Percentiles rank a stretch among this genome's conserved stretches.
phyloP scores from a whole-genome alignment of 2,329 filamentous ascomycete genomes.

The Akanthomyces lecanii region DNA sequence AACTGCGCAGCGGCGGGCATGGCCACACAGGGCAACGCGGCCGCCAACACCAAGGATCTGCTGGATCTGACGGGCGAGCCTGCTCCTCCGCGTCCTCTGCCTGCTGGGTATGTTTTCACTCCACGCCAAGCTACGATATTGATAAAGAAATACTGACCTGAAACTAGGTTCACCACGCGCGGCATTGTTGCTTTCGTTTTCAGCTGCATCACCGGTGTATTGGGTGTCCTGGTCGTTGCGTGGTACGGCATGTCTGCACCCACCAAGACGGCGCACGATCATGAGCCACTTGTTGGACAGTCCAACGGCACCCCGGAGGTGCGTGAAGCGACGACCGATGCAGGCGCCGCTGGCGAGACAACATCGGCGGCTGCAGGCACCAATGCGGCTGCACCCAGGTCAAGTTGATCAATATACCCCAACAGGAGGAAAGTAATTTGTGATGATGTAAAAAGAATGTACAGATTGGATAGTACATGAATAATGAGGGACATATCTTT shows the following conservation, averaged over 20 bases:
- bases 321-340: neutral
- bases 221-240: constrained; percentile 63
- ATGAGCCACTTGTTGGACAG: neutral
- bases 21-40: constrained; percentile 65
- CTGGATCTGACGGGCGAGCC: constrained; percentile 62
- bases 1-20: constrained; percentile 52
- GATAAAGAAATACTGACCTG: constrained; percentile 9
- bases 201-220: constrained; percentile 62
- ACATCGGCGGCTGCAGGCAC: neutral
- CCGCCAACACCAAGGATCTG: constrained; percentile 61
- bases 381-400: neutral
- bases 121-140: neutral
- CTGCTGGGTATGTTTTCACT: constrained; percentile 50
- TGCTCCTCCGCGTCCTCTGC: constrained; percentile 49
- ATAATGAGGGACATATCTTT: neutral
- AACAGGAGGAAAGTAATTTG: neutral
- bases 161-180: constrained; percentile 55
- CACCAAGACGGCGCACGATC: neutral
- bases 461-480: constrained; percentile 1
- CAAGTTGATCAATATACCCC: constrained; percentile 14
- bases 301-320: neutral
- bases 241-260: constrained; percentile 55
- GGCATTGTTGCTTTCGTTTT: constrained; percentile 74
- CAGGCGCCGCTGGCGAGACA: neutral
- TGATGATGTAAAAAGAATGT: neutral